A percentile compares a stretch with the other conserved stretches of the same genome.
Evolutionary conservation across 2,329 filamentous ascomycete genomes (phyloP).

Genomic region (Daldinia sp.): DNA sequence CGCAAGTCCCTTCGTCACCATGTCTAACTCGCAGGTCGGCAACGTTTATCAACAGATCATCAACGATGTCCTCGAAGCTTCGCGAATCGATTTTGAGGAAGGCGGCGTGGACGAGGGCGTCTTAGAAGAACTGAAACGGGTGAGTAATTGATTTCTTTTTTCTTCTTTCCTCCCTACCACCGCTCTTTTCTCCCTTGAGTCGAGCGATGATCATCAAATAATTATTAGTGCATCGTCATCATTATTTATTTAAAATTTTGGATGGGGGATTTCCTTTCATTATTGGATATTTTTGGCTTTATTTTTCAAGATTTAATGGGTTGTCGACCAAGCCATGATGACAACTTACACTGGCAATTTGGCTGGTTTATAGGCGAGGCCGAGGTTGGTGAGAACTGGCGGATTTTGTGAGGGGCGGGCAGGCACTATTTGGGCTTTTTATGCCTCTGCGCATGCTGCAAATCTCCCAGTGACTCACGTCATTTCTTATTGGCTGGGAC

Average conservation of each 20-base stretch:
- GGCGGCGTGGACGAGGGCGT: slow-evolving; percentile 90
- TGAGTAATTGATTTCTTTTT: slow-evolving; percentile 62
- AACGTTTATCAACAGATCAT: slow-evolving; percentile 83
- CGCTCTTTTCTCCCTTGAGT: slow-evolving; percentile 27
- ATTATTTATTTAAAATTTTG: not conserved
- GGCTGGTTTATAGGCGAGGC: slow-evolving; percentile 44
- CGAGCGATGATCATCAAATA: slow-evolving; percentile 15
- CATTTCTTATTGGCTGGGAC: slow-evolving; percentile 31
- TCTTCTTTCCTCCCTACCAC: slow-evolving; percentile 30
- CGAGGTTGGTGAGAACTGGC: slow-evolving; percentile 56
- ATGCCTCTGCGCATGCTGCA: slow-evolving; percentile 50
- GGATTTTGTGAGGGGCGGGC: slow-evolving; percentile 58
- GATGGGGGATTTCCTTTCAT: slow-evolving; percentile 6
- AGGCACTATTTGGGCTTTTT: slow-evolving; percentile 69
- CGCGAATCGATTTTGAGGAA: slow-evolving; percentile 96
- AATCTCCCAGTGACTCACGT: slow-evolving; percentile 37
- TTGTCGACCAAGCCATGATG: slow-evolving; percentile 4
- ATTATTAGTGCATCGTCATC: slow-evolving; percentile 20
- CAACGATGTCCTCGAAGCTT: slow-evolving; percentile 89
- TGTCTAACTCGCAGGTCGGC: slow-evolving; percentile 75
- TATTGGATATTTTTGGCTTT: slow-evolving; percentile 7
- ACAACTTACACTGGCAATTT: not conserved
- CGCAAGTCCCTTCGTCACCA: slow-evolving; percentile 51
- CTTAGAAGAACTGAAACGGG: slow-evolving; percentile 87
- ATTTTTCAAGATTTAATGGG: slow-evolving; percentile 10